Evolutionary conservation across 2,329 filamentous ascomycete genomes (phyloP).

Genomic region (Lomentospora prolificans): DNA sequence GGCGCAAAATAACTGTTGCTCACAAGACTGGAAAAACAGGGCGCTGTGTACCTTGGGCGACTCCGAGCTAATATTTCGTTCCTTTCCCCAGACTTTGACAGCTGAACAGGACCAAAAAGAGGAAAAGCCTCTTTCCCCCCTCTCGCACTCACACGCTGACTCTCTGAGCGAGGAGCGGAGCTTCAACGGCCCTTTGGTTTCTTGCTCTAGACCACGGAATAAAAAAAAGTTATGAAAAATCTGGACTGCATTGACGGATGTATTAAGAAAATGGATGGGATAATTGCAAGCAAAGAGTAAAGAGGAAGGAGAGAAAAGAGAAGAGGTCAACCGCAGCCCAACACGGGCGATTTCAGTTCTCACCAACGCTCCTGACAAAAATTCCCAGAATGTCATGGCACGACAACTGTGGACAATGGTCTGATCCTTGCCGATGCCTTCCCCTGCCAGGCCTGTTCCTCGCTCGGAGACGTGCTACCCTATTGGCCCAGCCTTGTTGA

Average conservation of each 20-base stretch:
- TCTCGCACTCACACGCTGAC: not conserved
- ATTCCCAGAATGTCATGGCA: constrained; percentile 4
- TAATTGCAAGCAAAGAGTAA: not conserved
- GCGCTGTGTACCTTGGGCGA: no score
- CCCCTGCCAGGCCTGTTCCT: constrained; percentile 2
- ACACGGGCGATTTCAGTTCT: not conserved
- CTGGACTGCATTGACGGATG: not conserved
- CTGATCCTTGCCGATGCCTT: constrained; percentile 9
- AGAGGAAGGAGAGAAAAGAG: not conserved
- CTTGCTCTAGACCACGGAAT: not conserved
- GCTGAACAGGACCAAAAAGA: not conserved
- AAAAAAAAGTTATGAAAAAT: not conserved
- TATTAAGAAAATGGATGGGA: not conserved
- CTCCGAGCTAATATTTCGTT: not conserved
- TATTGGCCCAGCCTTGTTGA: constrained; percentile 4
- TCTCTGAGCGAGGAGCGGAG: not conserved
- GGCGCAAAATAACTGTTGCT: no score
- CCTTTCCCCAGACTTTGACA: not conserved
- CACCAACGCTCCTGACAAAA: not conserved
- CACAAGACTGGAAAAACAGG: no score
- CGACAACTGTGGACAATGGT: constrained; percentile 6
- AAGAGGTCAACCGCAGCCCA: not conserved
- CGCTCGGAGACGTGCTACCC: constrained; percentile 3
- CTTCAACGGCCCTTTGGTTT: not conserved
- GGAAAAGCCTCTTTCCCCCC: not conserved